Percentiles rank a stretch among this genome's conserved stretches.
phyloP scores from a whole-genome alignment of 139 green algal species.

The Picochlorum sp. region DNA sequence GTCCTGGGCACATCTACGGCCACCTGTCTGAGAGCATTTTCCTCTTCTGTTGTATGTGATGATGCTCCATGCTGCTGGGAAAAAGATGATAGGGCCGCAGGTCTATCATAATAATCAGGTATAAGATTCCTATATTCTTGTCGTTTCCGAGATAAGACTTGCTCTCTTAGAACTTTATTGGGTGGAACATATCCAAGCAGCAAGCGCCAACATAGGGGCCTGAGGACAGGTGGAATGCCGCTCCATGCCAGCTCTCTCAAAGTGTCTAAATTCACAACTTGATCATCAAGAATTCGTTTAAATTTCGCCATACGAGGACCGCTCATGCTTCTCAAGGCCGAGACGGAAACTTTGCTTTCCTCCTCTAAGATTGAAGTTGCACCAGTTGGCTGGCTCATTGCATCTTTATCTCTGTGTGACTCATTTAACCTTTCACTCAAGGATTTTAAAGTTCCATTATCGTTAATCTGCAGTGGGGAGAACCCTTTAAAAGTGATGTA shows the following conservation, averaged over 20 bases:
- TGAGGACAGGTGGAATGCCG: constrained; percentile 65
- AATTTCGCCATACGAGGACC: constrained; percentile 58
- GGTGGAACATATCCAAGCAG: constrained; percentile 89
- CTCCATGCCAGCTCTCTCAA: constrained; percentile 83
- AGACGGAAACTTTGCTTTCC: constrained; percentile 11
- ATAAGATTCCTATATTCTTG: constrained; percentile 77
- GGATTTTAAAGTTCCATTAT: too few species aligned
- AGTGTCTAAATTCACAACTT: constrained; percentile 66
- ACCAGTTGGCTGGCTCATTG: too few species aligned
- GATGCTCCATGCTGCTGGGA: neutral
- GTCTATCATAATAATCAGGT: constrained; percentile 73
- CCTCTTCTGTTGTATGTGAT: neutral
- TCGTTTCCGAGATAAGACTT: constrained; percentile 70
- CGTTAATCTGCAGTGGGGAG: too few species aligned
- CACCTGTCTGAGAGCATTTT: constrained; percentile 48
- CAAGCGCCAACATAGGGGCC: constrained; percentile 80
- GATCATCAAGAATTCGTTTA: constrained; percentile 40
- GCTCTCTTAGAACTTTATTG: constrained; percentile 36
- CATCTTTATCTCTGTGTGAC: too few species aligned
- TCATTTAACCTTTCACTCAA: too few species aligned
- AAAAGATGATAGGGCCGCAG: neutral
- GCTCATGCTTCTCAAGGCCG: constrained; percentile 38
- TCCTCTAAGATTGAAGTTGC: too few species aligned
- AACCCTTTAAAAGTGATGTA: neutral
- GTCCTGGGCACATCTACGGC: constrained; percentile 86